These are phyloP conservation scores for Chrysophaeum taylorii DNA, from an alignment of 352 stramenopile species.

Conservation along the genomic window DNA sequence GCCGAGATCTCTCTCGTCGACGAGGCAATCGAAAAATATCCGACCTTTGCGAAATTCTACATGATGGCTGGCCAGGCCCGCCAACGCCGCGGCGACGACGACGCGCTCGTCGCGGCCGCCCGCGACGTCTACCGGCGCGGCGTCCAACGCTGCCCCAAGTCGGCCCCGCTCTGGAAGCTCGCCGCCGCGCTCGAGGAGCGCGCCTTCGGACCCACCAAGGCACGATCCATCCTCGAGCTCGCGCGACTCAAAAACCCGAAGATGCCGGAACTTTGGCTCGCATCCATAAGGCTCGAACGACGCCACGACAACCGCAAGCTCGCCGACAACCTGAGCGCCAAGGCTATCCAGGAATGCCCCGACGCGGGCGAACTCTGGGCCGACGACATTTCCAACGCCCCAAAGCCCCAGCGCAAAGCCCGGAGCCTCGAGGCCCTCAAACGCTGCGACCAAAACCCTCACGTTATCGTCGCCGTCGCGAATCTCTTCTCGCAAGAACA, in stretches of 20 bases:
- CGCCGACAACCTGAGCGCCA: conserved; percentile 87
- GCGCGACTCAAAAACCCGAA: conserved; percentile 86
- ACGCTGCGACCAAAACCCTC: conserved; percentile 88
- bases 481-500: conserved; percentile 89
- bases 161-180: conserved; percentile 80
- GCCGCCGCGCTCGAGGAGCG: conserved; percentile 83
- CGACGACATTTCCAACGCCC: conserved; percentile 86
- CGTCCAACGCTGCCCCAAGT: conserved; percentile 78
- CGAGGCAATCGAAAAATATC: conserved; percentile 73
- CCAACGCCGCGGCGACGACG: neutral
- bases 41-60: conserved; percentile 84
- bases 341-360: conserved; percentile 91
- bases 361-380: conserved; percentile 83
- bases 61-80: conserved; percentile 92
- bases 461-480: conserved; percentile 89
- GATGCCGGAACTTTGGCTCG: conserved; percentile 85
- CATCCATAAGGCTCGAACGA: conserved; percentile 83
- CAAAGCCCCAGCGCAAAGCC: conserved; percentile 84
- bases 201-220: conserved; percentile 79
- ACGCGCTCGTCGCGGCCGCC: conserved; percentile 29
- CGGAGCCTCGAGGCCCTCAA: conserved; percentile 89
- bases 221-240: conserved; percentile 88
- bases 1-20: conserved; percentile 66
- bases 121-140: conserved; percentile 81
- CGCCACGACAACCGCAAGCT: conserved; percentile 78